Base-by-base conservation (phyloP, 2,329 filamentous ascomycete species). In the Phoma sp. region DNA sequence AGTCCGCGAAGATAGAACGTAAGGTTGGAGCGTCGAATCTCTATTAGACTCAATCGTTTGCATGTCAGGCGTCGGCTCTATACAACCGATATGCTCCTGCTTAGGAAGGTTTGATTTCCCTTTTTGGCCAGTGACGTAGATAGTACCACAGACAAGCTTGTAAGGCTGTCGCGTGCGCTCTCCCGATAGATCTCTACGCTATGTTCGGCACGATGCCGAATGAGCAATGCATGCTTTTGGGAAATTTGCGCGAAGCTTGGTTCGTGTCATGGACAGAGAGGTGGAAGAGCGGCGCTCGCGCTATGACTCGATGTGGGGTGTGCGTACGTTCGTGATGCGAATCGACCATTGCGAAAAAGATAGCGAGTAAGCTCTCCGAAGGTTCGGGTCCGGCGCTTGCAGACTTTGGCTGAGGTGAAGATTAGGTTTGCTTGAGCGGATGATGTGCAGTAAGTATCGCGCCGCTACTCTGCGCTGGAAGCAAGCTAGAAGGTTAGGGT, bases 371-470 rank as follows among this genome's bases (percentile, higher is more conserved):
- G 10, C 4, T 33, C 13, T 41, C 32, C 43, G 23, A 55, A 50
- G 32, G 37, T 45, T 47, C 39, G 29, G 43, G 38, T 24, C 41
- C 46, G 49, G 55, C 38, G 23, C n/a, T 11, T 11, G 36, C 38
- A 23, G 37, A 32, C 10, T 32, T 27, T 35, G 43, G 44, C 42
- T 33, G 55, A 48, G 25, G 50, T 55, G 33, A 44, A 55, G 47
- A 58, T 55, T 52, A 55, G 37, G 55, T 58, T 58, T 55, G 43
- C 24, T n/a, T 4, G 29, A 24, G 51, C 51, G 39, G 39, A 46
- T 55, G 51, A 48, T 54, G 47, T 55, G 55, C 55, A 52, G 46
- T 33, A 37, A 35, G 33, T 42, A 35, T n/a, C 29, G 46, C 24
- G 47, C 51, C 47, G 33, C 47, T 33, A 35, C 30, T 18, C 41